phyloP scores from a whole-genome alignment of 2,329 filamentous ascomycete genomes.

The Ramichloridium luteum region DNA sequence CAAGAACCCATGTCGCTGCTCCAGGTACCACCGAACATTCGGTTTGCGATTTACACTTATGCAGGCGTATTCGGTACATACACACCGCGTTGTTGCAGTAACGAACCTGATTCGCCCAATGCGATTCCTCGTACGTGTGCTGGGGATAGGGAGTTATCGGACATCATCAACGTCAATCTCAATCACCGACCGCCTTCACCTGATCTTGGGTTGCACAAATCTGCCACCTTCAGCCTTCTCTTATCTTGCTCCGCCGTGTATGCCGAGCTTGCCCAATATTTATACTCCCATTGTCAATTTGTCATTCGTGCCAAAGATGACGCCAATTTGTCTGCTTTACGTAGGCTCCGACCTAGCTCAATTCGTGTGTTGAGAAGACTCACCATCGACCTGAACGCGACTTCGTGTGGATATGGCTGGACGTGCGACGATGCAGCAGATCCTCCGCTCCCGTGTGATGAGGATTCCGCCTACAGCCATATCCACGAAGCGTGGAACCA shows the following conservation, averaged over 20 bases:
- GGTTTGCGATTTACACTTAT: not conserved
- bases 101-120: not conserved
- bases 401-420: not conserved
- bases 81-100: not conserved
- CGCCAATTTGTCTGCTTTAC: not conserved
- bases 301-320: slow-evolving; percentile 1
- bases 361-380: slow-evolving; percentile 1
- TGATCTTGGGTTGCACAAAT: not conserved
- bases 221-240: slow-evolving; percentile 1
- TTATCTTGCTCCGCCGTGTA: not conserved
- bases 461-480: not conserved
- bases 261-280: slow-evolving; percentile 1
- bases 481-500: not conserved
- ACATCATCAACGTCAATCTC: slow-evolving; percentile 1
- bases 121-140: not conserved
- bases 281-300: not conserved
- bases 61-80: not conserved
- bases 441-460: not conserved
- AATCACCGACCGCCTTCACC: not conserved
- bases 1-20: slow-evolving; percentile 1
- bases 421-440: slow-evolving; percentile 1
- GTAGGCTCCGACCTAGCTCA: not conserved
- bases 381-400: slow-evolving; percentile 1
- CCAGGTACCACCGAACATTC: not conserved
- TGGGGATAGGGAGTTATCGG: not conserved